Percentiles rank a stretch among this genome's conserved stretches.
Evolutionary conservation across 176 grass and related monocot genomes (phyloP).

Genomic region (Oryza rufipogon): DNA sequence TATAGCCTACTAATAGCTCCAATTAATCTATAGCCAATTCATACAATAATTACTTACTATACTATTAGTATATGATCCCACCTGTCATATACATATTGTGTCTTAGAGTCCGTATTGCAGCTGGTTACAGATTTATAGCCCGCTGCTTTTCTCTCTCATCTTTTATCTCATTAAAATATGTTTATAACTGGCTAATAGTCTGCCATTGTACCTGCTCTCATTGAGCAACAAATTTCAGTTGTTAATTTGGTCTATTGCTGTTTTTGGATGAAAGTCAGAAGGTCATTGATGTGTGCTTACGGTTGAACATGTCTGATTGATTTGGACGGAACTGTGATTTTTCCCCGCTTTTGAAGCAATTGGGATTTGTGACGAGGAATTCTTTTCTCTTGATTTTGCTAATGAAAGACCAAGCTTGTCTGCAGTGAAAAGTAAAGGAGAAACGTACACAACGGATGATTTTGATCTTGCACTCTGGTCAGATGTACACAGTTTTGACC

Average conservation of each 20-base stretch:
- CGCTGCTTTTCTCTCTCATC: no score
- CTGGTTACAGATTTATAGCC: no score
- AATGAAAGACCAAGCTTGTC: neutral
- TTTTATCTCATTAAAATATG: no score
- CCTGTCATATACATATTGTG: no score
- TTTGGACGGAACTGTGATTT: neutral
- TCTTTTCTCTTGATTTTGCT: neutral
- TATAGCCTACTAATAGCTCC: no score
- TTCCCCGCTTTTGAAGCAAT: neutral
- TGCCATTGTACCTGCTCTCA: no score
- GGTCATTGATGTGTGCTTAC: neutral
- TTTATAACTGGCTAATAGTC: no score
- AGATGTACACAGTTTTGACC: no score
- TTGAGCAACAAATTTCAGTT: neutral
- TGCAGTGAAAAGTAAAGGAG: neutral
- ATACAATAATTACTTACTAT: no score
- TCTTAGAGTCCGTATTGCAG: no score
- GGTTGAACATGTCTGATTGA: conserved; percentile 13
- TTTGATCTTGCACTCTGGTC: neutral
- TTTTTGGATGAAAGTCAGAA: neutral
- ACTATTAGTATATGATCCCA: no score
- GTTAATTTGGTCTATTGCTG: neutral
- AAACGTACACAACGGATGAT: neutral
- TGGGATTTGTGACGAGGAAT: neutral
- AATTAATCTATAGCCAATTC: no score